phyloP scores from a whole-genome alignment of 1,139 yeast species.

The Geotrichum aggregatum region DNA sequence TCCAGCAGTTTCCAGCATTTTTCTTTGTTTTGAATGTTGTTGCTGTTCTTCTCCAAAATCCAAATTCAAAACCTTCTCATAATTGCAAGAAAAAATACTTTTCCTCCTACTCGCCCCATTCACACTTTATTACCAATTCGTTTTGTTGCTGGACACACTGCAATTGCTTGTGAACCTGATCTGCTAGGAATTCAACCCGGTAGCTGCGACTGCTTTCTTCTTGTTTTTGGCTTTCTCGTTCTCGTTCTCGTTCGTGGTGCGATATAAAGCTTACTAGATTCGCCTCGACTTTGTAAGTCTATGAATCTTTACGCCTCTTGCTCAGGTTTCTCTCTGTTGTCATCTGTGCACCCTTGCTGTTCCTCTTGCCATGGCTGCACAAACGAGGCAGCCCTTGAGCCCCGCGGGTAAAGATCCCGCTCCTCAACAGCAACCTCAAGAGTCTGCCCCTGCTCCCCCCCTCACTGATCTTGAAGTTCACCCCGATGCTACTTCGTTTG shows the following conservation, averaged over 20 bases:
- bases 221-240: no score
- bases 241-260: no score
- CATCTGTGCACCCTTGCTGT: constrained; percentile 5
- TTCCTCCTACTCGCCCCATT: background rate
- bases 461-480: background rate
- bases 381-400: constrained; percentile 9
- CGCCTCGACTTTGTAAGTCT: background rate
- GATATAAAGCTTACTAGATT: no score
- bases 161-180: no score
- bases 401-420: constrained; percentile 2
- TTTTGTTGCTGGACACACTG: no score
- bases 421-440: constrained; percentile 1
- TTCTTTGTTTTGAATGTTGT: background rate
- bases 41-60: constrained; percentile 3
- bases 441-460: background rate
- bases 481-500: background rate
- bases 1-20: background rate
- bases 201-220: no score
- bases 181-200: no score
- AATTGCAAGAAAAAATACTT: background rate
- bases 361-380: constrained; percentile 4
- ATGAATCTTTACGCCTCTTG: background rate
- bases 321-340: background rate
- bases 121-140: no score
- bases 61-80: background rate